Base-by-base conservation (phyloP, 2,329 filamentous ascomycete genomes). In the Onygenales sp. region DNA sequence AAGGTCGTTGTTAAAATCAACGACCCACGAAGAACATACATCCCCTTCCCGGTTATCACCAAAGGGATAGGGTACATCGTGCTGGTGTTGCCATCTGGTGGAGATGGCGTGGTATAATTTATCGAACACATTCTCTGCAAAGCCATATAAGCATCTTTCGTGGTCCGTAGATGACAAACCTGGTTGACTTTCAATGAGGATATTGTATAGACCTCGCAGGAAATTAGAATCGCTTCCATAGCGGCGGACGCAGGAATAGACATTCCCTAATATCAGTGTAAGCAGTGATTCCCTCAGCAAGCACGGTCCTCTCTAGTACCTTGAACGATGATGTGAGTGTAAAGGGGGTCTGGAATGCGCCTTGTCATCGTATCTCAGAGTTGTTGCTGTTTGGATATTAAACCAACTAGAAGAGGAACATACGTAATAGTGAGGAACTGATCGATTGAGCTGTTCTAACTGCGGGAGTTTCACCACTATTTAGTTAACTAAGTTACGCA, bases 61-160 rank as follows among this genome's bases (percentile, higher is more conserved):
- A 32, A 44, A 55, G 5, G 55, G 55, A 54, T 57, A 47, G 5
- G 49, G 43, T 27, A 57, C 27, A 50, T 57, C 55, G 33, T 54
- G 41, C 21, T 53, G 48, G 17, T n/a, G 38, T 11, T n/a, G 14
- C 53, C 53, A 54, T 17, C 36, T 53, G 50, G 7, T 10, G 14
- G 38, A 52, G 13, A 45, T 17, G 27, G 13, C 8, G 14, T 31
- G 48, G 14, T 51, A 43, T 13, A 51, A 9, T 32, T 4, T 51
- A 32, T 51, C 33, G 48, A 51, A 51, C 6, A 42, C n/a, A 21
- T 51, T 21, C 6, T 43, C 48, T 51, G 38, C 21, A 27, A 27
- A 27, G 21, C 21, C 14, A 41, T 41, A 41, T 41, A 7, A 41
- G 38, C 6, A 27, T 41, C 11, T 4, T 41, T 11, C 38, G 14